Evolutionary conservation across 352 stramenopile species (phyloP), one percentile per base, ranked within the genome.

Genomic region (Phytopythium montanum): DNA sequence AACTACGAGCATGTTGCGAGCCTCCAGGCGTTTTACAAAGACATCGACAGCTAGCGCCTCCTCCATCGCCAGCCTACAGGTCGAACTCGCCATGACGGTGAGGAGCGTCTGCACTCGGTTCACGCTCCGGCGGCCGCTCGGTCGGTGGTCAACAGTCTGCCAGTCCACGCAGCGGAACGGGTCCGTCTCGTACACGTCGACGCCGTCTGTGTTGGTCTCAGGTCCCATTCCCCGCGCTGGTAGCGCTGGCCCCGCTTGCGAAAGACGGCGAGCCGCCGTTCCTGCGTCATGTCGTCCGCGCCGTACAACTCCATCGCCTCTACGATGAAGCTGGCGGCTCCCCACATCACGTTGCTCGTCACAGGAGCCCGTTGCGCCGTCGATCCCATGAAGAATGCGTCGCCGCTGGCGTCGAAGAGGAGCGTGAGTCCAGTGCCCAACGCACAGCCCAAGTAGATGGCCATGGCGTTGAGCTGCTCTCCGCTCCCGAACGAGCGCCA

Each of bases 251-350:
- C 7, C 41, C 41, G 28, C 41, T 21, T n/a, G 8, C 13, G 25
- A 29, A 66, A 70, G 21, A 33, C 44, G 14, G 34, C 19, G 26
- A 57, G 41, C 16, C 59, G 54, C 36, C 59, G 25, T n/a, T 58
- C 7, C 29, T 65, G 56, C 45, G 48, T 52, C 39, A 51, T 58
- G 23, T 54, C 57, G 2, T 48, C 53, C 25, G 41, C 54, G 6
- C 58, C 36, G n/a, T 63, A 64, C 23, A 60, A 70, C n/a, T 58
- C 54, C 64, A 67, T 70, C 5, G 39, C 54, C 31, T 67, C 60
- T 8, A 58, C 60, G 16, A 67, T 8, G 25, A 70, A 70, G 34
- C 59, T 60, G 5, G 41, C 49, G 12, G 59, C 59, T 38, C 59
- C 58, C 54, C 64, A 70, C 13, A 67, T 48, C 41, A 64, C 54